Base-by-base conservation (phyloP, 192 early-diverging fungal species). In the Entomortierella beljakovae region DNA sequence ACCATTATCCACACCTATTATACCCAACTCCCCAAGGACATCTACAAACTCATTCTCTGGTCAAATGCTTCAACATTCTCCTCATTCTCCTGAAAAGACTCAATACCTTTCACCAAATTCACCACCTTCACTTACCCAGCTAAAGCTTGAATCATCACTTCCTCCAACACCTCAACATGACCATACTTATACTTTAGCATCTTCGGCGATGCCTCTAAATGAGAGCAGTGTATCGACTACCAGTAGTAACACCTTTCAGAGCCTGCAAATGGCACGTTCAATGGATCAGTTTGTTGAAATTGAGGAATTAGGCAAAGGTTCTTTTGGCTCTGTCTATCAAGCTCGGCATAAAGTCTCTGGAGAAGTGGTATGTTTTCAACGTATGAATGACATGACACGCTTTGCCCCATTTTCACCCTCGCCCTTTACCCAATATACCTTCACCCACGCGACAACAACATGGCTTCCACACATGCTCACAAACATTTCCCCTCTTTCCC, bases 271-370 rank as follows among this genome's bases (percentile, higher is more conserved):
- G 25, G 52, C 66, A 43, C 73, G 65, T 2, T 61, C 65, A 1
- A 80, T 83, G 66, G 77, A 86, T 55, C 84, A 89, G 37, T 95
- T 94, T 81, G 64, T 80, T 28, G 81, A 94, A 42, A 11, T 88
- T 29, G 86, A 93, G 33, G 88, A 95, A 51, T 77, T 96, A 15
- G 95, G 95, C 22, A 88, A 93, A 67, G 95, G 95, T 3, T 91
- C 92, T 0, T 96, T 96, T 82, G 95, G 95, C 6, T 84, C 89
- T 9, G 95, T 96, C 8, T 80, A 91, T 50, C 81, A 83, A 67
- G 94, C 90, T 0, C 69, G 83, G 55, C 88, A 96, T 61, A 87
- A 76, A 48, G 64, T 79, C n/a, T 89, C 87, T 22, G 85, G 89
- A 25, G 88, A 92, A 61, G 82, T 81, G 81, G 94, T 96, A 84